phyloP scores from a whole-genome alignment of 169 alveolate genomes.

The Amoebophrya sp. region DNA sequence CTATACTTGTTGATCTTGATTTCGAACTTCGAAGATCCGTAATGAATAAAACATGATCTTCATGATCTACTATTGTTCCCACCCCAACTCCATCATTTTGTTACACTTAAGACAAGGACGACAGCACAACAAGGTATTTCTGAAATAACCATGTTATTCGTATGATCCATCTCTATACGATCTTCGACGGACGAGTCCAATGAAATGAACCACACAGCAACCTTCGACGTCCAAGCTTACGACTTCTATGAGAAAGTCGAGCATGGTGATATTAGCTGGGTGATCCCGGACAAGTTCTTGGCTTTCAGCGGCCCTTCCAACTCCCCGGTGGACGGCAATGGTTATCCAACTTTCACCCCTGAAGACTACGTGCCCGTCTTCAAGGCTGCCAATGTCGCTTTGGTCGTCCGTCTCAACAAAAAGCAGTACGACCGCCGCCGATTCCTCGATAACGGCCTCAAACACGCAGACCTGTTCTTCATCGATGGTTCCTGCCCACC shows the following conservation, averaged over 20 bases:
- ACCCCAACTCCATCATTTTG: too few relatives aligned
- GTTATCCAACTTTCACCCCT: conserved; percentile 64
- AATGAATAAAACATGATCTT: too few relatives aligned
- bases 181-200: too few relatives aligned
- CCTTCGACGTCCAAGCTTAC: conserved; percentile 68
- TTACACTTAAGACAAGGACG: too few relatives aligned
- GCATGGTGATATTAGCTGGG: conserved; percentile 84
- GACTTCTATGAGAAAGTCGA: conserved; percentile 63
- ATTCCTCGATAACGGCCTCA: conserved; percentile 63
- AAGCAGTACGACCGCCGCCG: conserved; percentile 60
- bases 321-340: conserved; percentile 56
- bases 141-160: too few relatives aligned
- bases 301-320: conserved; percentile 83
- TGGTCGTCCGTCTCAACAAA: conserved; percentile 80
- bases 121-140: too few relatives aligned
- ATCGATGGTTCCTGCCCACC: conserved; percentile 85
- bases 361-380: conserved; percentile 82
- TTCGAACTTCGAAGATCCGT: too few relatives aligned
- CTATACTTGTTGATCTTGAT: too few relatives aligned
- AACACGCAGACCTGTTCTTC: conserved; percentile 71
- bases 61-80: too few relatives aligned
- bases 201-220: too few relatives aligned
- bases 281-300: conserved; percentile 78
- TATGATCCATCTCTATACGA: too few relatives aligned
- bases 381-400: conserved; percentile 67